phyloP scores from a whole-genome alignment of 2,329 filamentous ascomycete species.

The Pseudomassariella vexata region DNA sequence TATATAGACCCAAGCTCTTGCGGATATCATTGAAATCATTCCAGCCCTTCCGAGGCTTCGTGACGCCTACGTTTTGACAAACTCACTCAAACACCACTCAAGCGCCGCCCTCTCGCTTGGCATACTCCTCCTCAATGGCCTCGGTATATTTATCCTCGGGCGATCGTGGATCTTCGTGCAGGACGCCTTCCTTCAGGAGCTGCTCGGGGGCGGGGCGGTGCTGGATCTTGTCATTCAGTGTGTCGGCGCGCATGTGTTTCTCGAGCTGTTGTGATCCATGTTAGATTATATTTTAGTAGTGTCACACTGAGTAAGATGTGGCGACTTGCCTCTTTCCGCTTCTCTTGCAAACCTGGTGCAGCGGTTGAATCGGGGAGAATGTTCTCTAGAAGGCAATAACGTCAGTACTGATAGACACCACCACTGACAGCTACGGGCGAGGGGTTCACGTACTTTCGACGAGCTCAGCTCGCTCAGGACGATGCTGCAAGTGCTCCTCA shows the following conservation, averaged over 20 bases:
- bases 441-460: slow-evolving; percentile 60
- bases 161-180: slow-evolving; percentile 62
- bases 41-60: no score
- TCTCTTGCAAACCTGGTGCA: slow-evolving; percentile 71
- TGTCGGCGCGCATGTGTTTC: slow-evolving; percentile 82
- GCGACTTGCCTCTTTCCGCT: slow-evolving; percentile 62
- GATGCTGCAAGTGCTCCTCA: slow-evolving; percentile 65
- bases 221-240: slow-evolving; percentile 79
- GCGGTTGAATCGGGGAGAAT: slow-evolving; percentile 76
- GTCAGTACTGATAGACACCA: slow-evolving; percentile 14
- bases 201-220: slow-evolving; percentile 70
- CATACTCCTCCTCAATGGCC: slow-evolving; percentile 59
- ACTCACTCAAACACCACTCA: slow-evolving; percentile 22
- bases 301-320: no score
- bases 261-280: slow-evolving; percentile 48
- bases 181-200: slow-evolving; percentile 72
- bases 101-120: slow-evolving; percentile 57
- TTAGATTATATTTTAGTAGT: no score
- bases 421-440: slow-evolving; percentile 2
- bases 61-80: no score
- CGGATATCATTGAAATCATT: no score
- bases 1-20: no score
- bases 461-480: slow-evolving; percentile 70
- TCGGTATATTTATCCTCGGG: slow-evolving; percentile 52
- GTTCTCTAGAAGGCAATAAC: slow-evolving; percentile 53